A percentile compares a stretch with the other conserved stretches of the same genome.
Conservation (phyloP, 1,139 yeast genomes). For the Debaryomyces psychrophilus region DNA sequence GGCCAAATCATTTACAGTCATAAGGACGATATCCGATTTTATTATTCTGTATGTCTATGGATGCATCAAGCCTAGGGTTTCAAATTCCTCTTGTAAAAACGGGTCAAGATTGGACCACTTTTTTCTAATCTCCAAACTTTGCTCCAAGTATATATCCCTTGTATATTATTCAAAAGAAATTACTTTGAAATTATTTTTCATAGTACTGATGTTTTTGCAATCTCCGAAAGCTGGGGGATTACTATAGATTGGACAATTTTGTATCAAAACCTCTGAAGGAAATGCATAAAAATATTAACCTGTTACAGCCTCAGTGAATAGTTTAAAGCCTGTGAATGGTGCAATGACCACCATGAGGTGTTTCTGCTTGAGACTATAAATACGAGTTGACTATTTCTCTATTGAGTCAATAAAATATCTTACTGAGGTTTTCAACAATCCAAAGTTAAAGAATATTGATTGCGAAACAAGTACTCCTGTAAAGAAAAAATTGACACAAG, state of each 20-base stretch:
- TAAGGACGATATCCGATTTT: slow-evolving; percentile 6
- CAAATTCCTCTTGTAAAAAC: slow-evolving; percentile 24
- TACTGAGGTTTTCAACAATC: slow-evolving; percentile 36
- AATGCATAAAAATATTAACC: slow-evolving; percentile 35
- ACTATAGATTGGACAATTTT: slow-evolving; percentile 15
- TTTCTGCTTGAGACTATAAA: slow-evolving; percentile 26
- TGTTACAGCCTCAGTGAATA: slow-evolving; percentile 38
- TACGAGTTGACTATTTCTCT: slow-evolving; percentile 27
- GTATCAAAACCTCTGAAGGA: slow-evolving; percentile 24
- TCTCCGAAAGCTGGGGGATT: neutral
- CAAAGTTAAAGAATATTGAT: slow-evolving; percentile 30
- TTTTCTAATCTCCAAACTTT: slow-evolving; percentile 29
- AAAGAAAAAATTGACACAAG: slow-evolving; percentile 35
- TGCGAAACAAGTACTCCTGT: slow-evolving; percentile 39
- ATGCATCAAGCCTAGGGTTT: slow-evolving; percentile 16
- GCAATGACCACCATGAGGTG: slow-evolving; percentile 41
- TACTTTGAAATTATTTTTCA: slow-evolving; percentile 22
- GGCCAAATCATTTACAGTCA: neutral
- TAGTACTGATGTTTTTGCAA: slow-evolving; percentile 12
- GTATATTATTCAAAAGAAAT: slow-evolving; percentile 25
- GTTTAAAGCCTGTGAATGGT: slow-evolving; percentile 43
- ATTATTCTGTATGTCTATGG: slow-evolving; percentile 19
- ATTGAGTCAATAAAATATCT: slow-evolving; percentile 25
- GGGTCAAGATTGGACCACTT: slow-evolving; percentile 28
- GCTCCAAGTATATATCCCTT: slow-evolving; percentile 25